Evolutionary conservation across 1,139 yeast species (phyloP).

Genomic region (Nakaseomyces bracarensis): DNA sequence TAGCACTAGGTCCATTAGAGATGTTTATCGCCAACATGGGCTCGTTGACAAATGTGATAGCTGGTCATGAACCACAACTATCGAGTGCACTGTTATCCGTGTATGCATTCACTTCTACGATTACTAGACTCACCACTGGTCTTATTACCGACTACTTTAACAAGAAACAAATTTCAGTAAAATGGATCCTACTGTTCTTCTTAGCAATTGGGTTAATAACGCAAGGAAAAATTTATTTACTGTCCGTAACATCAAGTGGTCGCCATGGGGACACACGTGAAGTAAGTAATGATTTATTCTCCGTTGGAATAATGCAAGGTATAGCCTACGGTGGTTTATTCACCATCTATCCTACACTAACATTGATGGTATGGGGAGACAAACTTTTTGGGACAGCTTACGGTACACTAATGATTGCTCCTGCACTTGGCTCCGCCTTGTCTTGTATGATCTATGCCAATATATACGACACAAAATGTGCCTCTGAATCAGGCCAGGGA

Average conservation of each 20-base stretch:
- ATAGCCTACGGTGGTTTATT: constrained; percentile 75
- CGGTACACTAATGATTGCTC: constrained; percentile 87
- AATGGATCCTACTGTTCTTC: constrained; percentile 40
- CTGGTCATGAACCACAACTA: constrained; percentile 18
- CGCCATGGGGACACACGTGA: constrained; percentile 9
- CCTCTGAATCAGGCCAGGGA: constrained; percentile 6
- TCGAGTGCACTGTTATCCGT: constrained; percentile 44
- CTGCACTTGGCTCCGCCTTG: constrained; percentile 72
- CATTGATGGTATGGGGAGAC: constrained; percentile 81
- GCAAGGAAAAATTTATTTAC: constrained; percentile 29
- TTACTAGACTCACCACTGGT: constrained; percentile 62
- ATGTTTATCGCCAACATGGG: constrained; percentile 83
- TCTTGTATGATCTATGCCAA: constrained; percentile 69
- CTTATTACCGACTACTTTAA: constrained; percentile 50
- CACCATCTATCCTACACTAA: constrained; percentile 76
- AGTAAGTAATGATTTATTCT: constrained; percentile 12
- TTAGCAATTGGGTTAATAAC: constrained; percentile 41
- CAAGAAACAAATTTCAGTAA: constrained; percentile 33
- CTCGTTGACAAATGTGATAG: constrained; percentile 37
- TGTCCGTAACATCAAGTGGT: constrained; percentile 10
- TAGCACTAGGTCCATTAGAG: constrained; percentile 80
- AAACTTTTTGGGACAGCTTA: constrained; percentile 87
- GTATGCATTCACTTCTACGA: constrained; percentile 50
- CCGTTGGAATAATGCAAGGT: constrained; percentile 49
- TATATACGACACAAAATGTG: constrained; percentile 43